Evolutionary conservation across 176 grass and related monocot genomes (phyloP), one percentile per base, ranked within the genome.

Genomic region (Oropetium thomaeum): DNA sequence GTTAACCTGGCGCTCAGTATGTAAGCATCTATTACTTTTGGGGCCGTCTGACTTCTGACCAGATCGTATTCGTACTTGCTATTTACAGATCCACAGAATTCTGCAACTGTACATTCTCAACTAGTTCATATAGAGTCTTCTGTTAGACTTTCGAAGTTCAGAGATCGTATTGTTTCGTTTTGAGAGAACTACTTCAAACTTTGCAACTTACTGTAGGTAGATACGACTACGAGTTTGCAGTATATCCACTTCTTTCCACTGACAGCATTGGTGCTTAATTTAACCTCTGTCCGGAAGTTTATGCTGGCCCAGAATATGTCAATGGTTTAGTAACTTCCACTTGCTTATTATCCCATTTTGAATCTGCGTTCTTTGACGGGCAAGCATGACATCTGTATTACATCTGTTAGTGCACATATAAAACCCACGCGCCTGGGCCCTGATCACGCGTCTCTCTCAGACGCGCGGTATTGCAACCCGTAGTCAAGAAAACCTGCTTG

Each of bases 1-100:
- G 75, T 69, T 54, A 79, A 69, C 54, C 28, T 62, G 42, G 59
- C 73, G 73, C 6, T 48, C 51, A 26, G 38, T 72, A 51, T 62
- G 80, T 35, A 73, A 59, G 67, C 60, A 67, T 79, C 60, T 62
- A 60, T 71, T 83, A 73, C 79, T 76, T 77, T 87, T 67, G 30
- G 51, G 61, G 31, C 60, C 69, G 28, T 37, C 55, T 83, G 79
- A 82, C 74, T 15, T 41, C 65, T 74, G 85, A 87, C 74, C 65
- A 33, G 10, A 62, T 30, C 40, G n/a, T 79, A 59, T 73, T 73
- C 53, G 45, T 59, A 74, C 26, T n/a, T n/a, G n/a, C n/a, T 73
- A 20, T 61, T 45, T 27, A 32, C 58, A 32, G 69, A 83, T 63
- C 30, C 62, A 19, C 35, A 22, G 10, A 59, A 29, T 73, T 42